A percentile compares a stretch with the other conserved stretches of the same genome.
phyloP scores from a whole-genome alignment of 371 early-diverging fungal species.

The Lichtheimia ornata region DNA sequence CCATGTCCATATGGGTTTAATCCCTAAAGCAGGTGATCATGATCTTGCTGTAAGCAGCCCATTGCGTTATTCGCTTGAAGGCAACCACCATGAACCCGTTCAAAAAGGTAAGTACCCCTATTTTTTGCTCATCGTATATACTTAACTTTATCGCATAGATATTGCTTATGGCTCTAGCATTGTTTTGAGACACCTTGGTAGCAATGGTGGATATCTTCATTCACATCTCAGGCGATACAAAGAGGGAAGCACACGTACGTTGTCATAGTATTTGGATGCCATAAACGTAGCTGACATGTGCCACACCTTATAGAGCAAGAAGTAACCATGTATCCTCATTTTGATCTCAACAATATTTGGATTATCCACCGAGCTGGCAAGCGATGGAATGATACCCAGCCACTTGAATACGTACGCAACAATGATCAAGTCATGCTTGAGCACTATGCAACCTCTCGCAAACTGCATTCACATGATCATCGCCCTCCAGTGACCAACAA shows the following conservation, averaged over 20 bases:
- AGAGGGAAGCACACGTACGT: conserved; percentile 75
- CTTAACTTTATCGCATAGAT: conserved; percentile 43
- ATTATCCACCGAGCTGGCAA: conserved; percentile 49
- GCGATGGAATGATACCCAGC: conserved; percentile 32
- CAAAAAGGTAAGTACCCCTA: conserved; percentile 19
- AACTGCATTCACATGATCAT: conserved; percentile 87
- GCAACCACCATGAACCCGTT: conserved; percentile 25
- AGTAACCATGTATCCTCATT: conserved; percentile 88
- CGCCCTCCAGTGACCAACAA: conserved; percentile 39
- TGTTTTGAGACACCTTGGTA: conserved; percentile 72
- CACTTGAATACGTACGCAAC: conserved; percentile 53
- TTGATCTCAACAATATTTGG: conserved; percentile 91
- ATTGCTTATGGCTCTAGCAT: conserved; percentile 83
- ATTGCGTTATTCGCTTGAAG: conserved; percentile 58
- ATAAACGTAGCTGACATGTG: not conserved
- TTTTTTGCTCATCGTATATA: not conserved
- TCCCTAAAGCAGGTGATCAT: conserved; percentile 72
- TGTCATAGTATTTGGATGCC: not conserved
- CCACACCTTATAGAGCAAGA: conserved; percentile 74
- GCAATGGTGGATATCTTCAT: conserved; percentile 81
- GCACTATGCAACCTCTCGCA: conserved; percentile 71
- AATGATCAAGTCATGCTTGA: conserved; percentile 75
- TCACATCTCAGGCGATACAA: conserved; percentile 84
- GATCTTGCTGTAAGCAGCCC: conserved; percentile 79
- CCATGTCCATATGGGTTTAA: conserved; percentile 77